Evolutionary conservation across 768 basidiomycete species (phyloP), one percentile per base, ranked within the genome.

Genomic region (Clitopilus passeckerianus): DNA sequence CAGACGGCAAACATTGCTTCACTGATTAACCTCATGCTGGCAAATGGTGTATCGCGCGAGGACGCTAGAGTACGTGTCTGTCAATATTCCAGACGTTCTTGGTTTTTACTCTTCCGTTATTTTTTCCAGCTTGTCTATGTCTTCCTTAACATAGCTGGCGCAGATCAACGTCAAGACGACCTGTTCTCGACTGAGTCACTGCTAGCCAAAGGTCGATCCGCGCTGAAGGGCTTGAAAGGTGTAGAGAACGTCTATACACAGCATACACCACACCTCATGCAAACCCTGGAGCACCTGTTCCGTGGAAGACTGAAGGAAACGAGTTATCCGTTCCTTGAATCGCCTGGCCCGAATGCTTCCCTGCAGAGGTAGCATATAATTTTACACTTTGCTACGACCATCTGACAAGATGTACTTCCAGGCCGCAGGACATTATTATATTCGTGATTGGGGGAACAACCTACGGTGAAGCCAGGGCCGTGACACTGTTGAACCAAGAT

Each of bases 211-310:
- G 97, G 97, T 1, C 87, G 94, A 58, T 95, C 92, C 30, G 97
- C 95, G 0, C 71, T 99, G 66, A 98, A 98, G 69, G 97, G 97
- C 6, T 77, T 99, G 53, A 97, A 97, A 82, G 97, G 97, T 1
- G 96, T 98, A 4, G 97, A 99, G 74, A 99, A 99, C 67, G 95
- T 98, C 15, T 99, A 98, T 70, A 99, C 94, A 58, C 97, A 98
- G 65, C 97, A 98, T 66, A 87, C 86, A 15, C 97, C 97, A 6
- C 95, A 95, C 72, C 78, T 99, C 5, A 87, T 90, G 1, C 90
- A 97, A 68, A 98, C 96, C 1, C 74, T 98, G 15, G 97, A 99
- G 66, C 82, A 90, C 56, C 74, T 99, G 4, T 83, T 95, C 67
- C 93, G 86, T 69, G 95, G 95, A 9, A 80, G 89, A 57, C 72